These are phyloP conservation scores for Hypericum perforatum DNA, from an alignment of 345 rosid genomes.

Conservation along the genomic window DNA sequence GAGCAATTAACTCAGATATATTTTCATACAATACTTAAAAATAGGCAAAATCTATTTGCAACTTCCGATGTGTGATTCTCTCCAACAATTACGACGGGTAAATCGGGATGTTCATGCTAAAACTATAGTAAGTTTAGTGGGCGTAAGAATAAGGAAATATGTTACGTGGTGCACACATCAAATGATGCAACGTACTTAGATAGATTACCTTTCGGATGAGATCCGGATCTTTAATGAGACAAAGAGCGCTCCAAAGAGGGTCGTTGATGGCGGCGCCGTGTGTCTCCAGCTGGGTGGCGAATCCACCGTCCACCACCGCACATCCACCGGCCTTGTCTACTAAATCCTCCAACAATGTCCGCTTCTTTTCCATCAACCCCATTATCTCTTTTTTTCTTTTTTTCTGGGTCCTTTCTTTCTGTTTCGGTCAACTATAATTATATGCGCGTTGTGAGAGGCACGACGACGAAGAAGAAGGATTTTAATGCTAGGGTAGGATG, in stretches of 20 bases:
- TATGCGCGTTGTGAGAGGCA: background rate
- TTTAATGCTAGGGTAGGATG: background rate
- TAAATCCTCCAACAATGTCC: constrained; percentile 50
- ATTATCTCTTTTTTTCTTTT: constrained; percentile 13
- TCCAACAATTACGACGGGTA: too few relatives aligned
- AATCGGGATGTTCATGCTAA: too few relatives aligned
- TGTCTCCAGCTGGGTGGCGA: constrained; percentile 83
- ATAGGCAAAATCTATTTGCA: too few relatives aligned
- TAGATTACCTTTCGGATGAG: constrained; percentile 51
- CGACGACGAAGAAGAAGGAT: background rate
- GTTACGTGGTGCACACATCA: background rate
- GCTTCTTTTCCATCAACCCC: constrained; percentile 33
- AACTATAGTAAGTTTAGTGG: too few relatives aligned
- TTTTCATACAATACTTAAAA: too few relatives aligned
- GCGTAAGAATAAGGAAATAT: background rate
- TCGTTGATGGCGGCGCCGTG: constrained; percentile 82
- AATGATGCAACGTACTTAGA: background rate
- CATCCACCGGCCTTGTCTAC: constrained; percentile 71
- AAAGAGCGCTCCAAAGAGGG: constrained; percentile 89
- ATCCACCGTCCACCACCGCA: constrained; percentile 88
- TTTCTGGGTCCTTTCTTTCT: background rate
- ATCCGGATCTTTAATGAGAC: constrained; percentile 60
- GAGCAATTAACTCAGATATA: too few relatives aligned
- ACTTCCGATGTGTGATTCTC: too few relatives aligned
- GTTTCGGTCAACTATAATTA: background rate